Percentiles rank a stretch among this genome's conserved stretches.
Conservation (phyloP, 768 basidiomycete genomes). For the Agrocybe praecox region DNA sequence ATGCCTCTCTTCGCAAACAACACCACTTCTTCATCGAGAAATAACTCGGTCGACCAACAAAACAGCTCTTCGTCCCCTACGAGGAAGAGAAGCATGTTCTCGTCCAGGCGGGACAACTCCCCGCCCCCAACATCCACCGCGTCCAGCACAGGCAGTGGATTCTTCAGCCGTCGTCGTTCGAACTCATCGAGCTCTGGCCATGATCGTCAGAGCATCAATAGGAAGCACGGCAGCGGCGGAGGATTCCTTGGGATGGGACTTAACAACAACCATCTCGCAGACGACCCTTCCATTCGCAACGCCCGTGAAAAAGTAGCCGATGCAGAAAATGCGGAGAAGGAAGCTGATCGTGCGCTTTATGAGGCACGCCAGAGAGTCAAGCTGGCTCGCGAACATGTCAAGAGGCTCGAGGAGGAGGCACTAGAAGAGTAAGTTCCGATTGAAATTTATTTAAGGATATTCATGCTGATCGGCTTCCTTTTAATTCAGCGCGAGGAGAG, state of each 20-base stretch:
- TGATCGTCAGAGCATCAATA: not conserved
- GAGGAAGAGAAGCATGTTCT: slow-evolving; percentile 29
- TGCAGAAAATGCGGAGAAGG: slow-evolving; percentile 52
- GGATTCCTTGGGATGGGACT: slow-evolving; percentile 29
- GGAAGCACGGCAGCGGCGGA: slow-evolving; percentile 13
- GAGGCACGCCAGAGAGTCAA: slow-evolving; percentile 47
- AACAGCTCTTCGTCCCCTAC: slow-evolving; percentile 18
- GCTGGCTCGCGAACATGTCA: slow-evolving; percentile 50
- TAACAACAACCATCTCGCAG: slow-evolving; percentile 19
- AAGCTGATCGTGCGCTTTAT: slow-evolving; percentile 51
- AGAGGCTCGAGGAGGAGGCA: slow-evolving; percentile 51
- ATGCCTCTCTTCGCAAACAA: slow-evolving; percentile 27
- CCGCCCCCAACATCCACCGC: slow-evolving; percentile 17
- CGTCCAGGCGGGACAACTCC: slow-evolving; percentile 21
- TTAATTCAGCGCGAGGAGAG: slow-evolving; percentile 43
- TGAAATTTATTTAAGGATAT: not conserved
- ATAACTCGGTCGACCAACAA: slow-evolving; percentile 8
- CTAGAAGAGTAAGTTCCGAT: slow-evolving; percentile 51
- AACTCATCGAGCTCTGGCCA: slow-evolving; percentile 11
- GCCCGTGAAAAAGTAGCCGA: slow-evolving; percentile 53
- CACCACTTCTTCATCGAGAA: slow-evolving; percentile 10
- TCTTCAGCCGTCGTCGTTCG: slow-evolving; percentile 25
- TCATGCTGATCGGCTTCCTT: not conserved
- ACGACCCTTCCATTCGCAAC: slow-evolving; percentile 47
- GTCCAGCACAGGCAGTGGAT: slow-evolving; percentile 14